These are phyloP conservation scores for Penicillium pulvis DNA, from an alignment of 495 filamentous ascomycete species.

Conservation along the genomic window DNA sequence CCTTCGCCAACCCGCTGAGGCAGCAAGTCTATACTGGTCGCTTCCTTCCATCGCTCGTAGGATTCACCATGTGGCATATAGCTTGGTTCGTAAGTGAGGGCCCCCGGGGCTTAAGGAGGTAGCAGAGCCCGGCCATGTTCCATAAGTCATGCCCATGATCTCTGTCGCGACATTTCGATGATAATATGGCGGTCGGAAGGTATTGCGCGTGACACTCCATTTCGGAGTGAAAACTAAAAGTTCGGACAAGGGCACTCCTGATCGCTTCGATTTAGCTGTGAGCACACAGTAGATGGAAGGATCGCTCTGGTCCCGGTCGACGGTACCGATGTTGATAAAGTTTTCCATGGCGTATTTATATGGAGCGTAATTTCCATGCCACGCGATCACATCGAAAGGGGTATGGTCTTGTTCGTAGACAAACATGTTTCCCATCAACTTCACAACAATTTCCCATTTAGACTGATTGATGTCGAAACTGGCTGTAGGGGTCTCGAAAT, in stretches of 20 bases:
- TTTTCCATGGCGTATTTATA: slow-evolving; percentile 75
- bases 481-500: slow-evolving; percentile 24
- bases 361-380: slow-evolving; percentile 8
- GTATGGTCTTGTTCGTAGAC: slow-evolving; percentile 55
- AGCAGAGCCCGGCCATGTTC: slow-evolving; percentile 1
- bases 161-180: slow-evolving; percentile 69
- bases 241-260: slow-evolving; percentile 66
- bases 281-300: slow-evolving; percentile 73
- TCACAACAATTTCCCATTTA: not conserved
- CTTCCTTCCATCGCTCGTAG: slow-evolving; percentile 1
- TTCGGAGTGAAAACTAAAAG: slow-evolving; percentile 74
- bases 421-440: slow-evolving; percentile 3
- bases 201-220: slow-evolving; percentile 68
- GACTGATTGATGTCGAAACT: slow-evolving; percentile 21
- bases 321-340: slow-evolving; percentile 65
- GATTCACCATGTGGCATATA: slow-evolving; percentile 1
- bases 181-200: slow-evolving; percentile 73
- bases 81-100: slow-evolving; percentile 1
- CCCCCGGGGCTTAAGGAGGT: not conserved
- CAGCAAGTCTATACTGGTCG: not conserved
- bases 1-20: not conserved
- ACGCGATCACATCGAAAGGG: slow-evolving; percentile 10
- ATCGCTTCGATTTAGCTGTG: slow-evolving; percentile 58
- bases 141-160: slow-evolving; percentile 6
- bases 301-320: slow-evolving; percentile 69